Evolutionary conservation across 2,329 filamentous ascomycete genomes (phyloP), one percentile per base, ranked within the genome.

Genomic region (Leptosphaerulina australis): DNA sequence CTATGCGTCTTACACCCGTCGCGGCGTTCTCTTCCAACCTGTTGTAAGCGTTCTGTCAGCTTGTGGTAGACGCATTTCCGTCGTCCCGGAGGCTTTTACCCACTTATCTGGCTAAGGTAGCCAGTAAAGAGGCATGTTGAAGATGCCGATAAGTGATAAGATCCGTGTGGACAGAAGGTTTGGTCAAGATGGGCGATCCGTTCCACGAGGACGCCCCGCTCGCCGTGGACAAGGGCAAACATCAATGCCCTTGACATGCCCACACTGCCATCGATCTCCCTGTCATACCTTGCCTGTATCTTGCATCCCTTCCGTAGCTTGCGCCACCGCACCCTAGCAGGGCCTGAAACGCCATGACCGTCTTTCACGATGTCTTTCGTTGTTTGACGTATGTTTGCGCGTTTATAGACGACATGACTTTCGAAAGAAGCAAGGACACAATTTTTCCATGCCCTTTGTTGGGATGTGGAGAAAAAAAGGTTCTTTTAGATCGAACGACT

Each of bases 271-370:
- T 66, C 63, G 63, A 70, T 71, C 67, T 68, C 60, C 62, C 59
- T 55, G 62, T 66, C 59, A 52, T 66, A 61, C 63, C 67, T 66
- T 64, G 63, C 59, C 50, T 43, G 59, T 62, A 67, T 69, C 66
- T 64, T 60, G 64, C 68, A 70, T 70, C 62, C 66, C 66, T 67
- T 68, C 68, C 66, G 61, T 60, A 64, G 45, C 65, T 59, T 53
- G 62, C 67, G 64, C 64, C 66, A 64, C 68, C 56, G 48, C 52
- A 49, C 56, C 62, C 53, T 58, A 57, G 61, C 59, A 37, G 44
- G 53, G 54, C 58, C 60, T 62, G 64, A 68, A 65, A 68, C 68
- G 66, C 67, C 64, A 66, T 68, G 62, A 48, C 67, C 57, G 56
- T 59, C 56, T 53, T 54, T 59, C 49, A 56, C 48, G 49, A 54